phyloP scores from a whole-genome alignment of 2,329 filamentous ascomycete genomes.

The Cladophialophora yegresii region DNA sequence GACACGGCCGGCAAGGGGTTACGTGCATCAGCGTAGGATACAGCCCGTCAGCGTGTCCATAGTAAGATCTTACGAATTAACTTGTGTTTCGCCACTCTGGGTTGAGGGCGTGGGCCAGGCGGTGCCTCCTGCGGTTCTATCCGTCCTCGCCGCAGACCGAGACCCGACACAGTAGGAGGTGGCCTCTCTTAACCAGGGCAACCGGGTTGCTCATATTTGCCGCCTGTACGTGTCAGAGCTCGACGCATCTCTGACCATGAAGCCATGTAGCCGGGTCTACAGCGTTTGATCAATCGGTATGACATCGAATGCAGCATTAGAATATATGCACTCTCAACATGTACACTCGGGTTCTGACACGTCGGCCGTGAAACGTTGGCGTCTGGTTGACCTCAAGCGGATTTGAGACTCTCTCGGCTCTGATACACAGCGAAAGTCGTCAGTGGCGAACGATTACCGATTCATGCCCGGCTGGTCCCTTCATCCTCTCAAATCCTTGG shows the following conservation, averaged over 20 bases:
- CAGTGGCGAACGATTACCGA: constrained; percentile 17
- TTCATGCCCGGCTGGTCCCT: constrained; percentile 1
- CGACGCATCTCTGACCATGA: background rate
- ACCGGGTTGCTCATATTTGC: background rate
- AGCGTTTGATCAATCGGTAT: background rate
- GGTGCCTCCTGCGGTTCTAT: constrained; percentile 5
- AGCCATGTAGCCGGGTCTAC: background rate
- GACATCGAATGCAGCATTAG: background rate
- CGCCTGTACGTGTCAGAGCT: background rate
- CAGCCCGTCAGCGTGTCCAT: constrained; percentile 13
- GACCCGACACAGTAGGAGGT: background rate
- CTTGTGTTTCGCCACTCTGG: background rate
- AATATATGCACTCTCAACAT: background rate
- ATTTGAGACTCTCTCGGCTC: background rate
- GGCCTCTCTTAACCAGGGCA: background rate
- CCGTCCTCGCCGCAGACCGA: constrained; percentile 3
- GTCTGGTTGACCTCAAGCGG: constrained; percentile 10
- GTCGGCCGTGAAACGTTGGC: constrained; percentile 23
- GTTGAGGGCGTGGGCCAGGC: background rate
- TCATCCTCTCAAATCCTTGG: constrained; percentile 4
- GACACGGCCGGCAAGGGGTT: background rate
- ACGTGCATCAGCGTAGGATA: constrained; percentile 2
- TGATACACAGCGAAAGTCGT: constrained; percentile 4
- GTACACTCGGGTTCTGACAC: constrained; percentile 14
- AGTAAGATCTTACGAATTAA: constrained; percentile 13